phyloP scores from a whole-genome alignment of 306 rosid genomes.

The Pyrus pyrifolia region DNA sequence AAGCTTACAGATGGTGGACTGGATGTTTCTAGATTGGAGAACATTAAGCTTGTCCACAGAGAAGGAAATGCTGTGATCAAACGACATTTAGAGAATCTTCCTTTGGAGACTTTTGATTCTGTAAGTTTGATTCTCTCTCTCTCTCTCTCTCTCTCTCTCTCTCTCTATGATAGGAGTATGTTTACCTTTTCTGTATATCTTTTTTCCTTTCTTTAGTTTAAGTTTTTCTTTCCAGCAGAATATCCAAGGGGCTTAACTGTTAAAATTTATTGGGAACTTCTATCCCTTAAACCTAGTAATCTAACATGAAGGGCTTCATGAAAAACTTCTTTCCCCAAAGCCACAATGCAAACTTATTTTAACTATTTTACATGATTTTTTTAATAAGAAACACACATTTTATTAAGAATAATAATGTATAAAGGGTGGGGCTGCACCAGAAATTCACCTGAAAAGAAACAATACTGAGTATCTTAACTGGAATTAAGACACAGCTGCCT shows the following conservation, averaged over 20 bases:
- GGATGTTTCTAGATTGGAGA: conserved; percentile 56
- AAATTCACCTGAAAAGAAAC: not conserved
- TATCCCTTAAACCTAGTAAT: not conserved
- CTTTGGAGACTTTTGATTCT: conserved; percentile 95
- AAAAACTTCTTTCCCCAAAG: not conserved
- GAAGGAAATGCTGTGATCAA: conserved; percentile 94
- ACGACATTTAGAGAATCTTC: conserved; percentile 88
- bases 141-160: not conserved
- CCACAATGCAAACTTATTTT: not conserved
- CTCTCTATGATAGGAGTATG: not conserved
- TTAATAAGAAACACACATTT: not conserved
- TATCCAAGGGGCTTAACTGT: conserved; percentile 6
- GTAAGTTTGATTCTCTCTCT: conserved; percentile 36
- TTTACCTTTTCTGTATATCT: not conserved
- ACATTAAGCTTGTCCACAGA: conserved; percentile 81
- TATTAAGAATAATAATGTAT: not conserved
- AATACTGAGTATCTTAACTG: not conserved
- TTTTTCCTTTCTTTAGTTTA: not conserved
- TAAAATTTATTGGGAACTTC: not conserved
- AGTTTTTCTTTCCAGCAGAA: not conserved
- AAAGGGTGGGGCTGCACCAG: not conserved
- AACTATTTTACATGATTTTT: not conserved
- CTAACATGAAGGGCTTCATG: not conserved
- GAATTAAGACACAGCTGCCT: not conserved
- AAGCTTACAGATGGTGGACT: conserved; percentile 93